These are phyloP conservation scores for Xylaria sp. DNA, from an alignment of 2,329 filamentous ascomycete species.

Conservation along the genomic window DNA sequence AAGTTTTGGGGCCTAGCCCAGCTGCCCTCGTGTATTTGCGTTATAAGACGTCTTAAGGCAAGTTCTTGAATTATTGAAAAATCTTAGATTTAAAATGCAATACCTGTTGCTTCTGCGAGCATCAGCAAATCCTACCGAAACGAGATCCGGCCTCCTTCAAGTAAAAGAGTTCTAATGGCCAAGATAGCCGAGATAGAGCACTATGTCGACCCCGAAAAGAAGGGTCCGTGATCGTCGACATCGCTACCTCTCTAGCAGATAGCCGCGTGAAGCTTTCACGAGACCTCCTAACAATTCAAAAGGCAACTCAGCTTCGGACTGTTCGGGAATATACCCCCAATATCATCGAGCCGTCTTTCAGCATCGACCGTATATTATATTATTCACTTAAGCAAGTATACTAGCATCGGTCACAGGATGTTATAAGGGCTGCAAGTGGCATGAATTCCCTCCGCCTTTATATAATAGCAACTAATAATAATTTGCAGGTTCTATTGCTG, in stretches of 20 bases:
- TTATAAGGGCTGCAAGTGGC: constrained; percentile 9
- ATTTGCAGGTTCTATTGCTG: constrained; percentile 68
- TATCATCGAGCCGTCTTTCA: constrained; percentile 79
- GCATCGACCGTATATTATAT: constrained; percentile 70
- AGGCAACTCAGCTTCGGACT: constrained; percentile 82
- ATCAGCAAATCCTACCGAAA: too few species aligned
- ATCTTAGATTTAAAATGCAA: constrained; percentile 62
- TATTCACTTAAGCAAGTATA: constrained; percentile 60
- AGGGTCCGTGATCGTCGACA: constrained; percentile 78
- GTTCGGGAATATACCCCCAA: constrained; percentile 93
- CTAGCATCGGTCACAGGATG: constrained; percentile 21
- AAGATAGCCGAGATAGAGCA: too few species aligned
- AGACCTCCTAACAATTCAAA: constrained; percentile 85
- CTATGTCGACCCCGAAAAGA: too few species aligned
- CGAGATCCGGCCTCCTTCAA: too few species aligned
- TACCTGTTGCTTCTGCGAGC: too few species aligned
- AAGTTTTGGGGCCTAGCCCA: too few species aligned
- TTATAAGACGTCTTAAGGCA: constrained; percentile 59
- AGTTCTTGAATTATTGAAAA: constrained; percentile 75
- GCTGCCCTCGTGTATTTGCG: too few species aligned
- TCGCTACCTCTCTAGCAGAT: constrained; percentile 62
- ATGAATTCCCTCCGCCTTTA: background rate
- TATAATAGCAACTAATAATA: constrained; percentile 14
- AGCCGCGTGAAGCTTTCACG: constrained; percentile 78
- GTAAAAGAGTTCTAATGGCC: too few species aligned